Base-by-base conservation (phyloP, 805 yeast genomes). In the Starmerella bacillaris region DNA sequence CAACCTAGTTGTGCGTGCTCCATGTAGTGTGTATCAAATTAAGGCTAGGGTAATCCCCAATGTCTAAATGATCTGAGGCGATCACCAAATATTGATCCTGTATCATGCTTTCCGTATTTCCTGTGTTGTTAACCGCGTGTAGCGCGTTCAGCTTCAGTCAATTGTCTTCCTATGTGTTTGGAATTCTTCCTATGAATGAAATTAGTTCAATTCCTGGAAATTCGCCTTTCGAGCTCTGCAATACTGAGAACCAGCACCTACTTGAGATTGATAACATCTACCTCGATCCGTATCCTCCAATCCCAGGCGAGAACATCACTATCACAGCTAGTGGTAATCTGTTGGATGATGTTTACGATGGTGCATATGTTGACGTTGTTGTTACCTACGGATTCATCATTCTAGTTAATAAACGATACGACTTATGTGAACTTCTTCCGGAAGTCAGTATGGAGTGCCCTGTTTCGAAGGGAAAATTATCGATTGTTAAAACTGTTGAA, bases 341-440 rank as follows among this genome's bases (percentile, higher is more conserved):
- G 34, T 40, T 60, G 17, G 53, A 64, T 34, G 62, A 61, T 6
- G 60, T 89, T 24, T 69, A 55, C 20, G 86, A 80, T 15, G 98
- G 98, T 22, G 79, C 96, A 0, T 89, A 84, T 50, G 92, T 89
- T 34, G 94, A 84, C 46, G 86, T 89, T 20, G 92, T 82, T 46
- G 96, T 89, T 16, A 68, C 78, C 45, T 77, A 83, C 50, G 98
- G 96, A 4, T 84, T 78, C 59, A 84, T 89, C 57, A 78, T 78
- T 47, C 65, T 89, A 38, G 59, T 89, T 35, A 76, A 80, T 48
- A 86, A 83, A 54, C 79, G 92, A n/a, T 78, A 75, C 54, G 96
- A 89, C 55, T 63, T 89, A 42, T 89, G 98, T 58, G 94, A 83
- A 45, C 74, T 82, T 53, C 64, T 83, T 39, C 70, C 71, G 35